Evolutionary conservation across 345 rosid genomes (phyloP).

Genomic region (Brassica cretica): DNA sequence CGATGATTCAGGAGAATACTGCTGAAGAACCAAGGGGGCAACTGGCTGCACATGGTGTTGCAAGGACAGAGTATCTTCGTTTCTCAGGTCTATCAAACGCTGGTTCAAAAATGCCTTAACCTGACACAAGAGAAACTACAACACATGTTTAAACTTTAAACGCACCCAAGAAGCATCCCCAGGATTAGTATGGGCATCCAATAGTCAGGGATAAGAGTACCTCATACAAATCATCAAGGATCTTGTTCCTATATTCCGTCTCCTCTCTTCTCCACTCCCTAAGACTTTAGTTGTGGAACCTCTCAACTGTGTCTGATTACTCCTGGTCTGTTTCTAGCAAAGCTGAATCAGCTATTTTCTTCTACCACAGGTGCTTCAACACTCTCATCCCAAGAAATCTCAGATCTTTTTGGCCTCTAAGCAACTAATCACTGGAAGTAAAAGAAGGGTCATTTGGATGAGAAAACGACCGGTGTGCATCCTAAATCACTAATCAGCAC

Average conservation of each 20-base stretch:
- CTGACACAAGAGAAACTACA: conserved; percentile 46
- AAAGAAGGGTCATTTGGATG: neutral
- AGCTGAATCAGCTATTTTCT: conserved; percentile 50
- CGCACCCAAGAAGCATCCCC: neutral
- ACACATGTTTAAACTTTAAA: conserved; percentile 17
- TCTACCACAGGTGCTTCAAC: conserved; percentile 86
- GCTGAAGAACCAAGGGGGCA: conserved; percentile 89
- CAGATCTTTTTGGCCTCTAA: conserved; percentile 79
- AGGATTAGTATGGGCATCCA: neutral
- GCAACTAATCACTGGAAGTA: conserved; percentile 66
- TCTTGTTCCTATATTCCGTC: conserved; percentile 83
- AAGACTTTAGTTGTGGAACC: conserved; percentile 36
- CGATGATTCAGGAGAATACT: conserved; percentile 74
- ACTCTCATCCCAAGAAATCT: conserved; percentile 83
- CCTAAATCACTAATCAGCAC: neutral
- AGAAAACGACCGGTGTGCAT: neutral
- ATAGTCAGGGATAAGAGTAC: conserved; percentile 41
- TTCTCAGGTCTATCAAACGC: conserved; percentile 68
- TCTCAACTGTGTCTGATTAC: conserved; percentile 37
- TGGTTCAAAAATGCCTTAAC: conserved; percentile 82
- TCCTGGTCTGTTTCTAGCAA: conserved; percentile 41
- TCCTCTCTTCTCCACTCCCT: conserved; percentile 49
- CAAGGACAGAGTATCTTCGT: conserved; percentile 77
- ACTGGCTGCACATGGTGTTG: conserved; percentile 90
- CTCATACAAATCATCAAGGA: conserved; percentile 92